Base-by-base conservation (phyloP, 768 basidiomycete species). In the Tylopilus plumbeoviolaceoides region DNA sequence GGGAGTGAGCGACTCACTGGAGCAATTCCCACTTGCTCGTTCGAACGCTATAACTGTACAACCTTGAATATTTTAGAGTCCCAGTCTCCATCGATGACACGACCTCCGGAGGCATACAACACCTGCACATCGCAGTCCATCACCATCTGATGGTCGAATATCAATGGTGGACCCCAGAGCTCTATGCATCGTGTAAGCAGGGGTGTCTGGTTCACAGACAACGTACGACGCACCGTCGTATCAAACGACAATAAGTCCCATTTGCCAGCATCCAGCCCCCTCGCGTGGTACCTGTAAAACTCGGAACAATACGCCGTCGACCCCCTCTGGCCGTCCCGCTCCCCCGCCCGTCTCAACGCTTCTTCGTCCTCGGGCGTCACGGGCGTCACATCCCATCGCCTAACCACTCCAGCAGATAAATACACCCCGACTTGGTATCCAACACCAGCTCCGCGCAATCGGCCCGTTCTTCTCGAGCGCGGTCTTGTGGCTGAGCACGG, bases 111-210 rank as follows among this genome's bases (percentile, higher is more conserved):
- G 7, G 89, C 79, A 54, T 90, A 91, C 7, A 92, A 62, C 4
- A 83, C 79, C 63, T 89, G 88, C 0, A 78, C 70, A 5, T 85
- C 83, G 38, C 77, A 77, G 59, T 91, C 89, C 61, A 91, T 80
- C 30, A 73, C 84, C 82, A 91, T 87, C 68, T 89, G 87, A 59
- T 91, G 89, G 63, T 91, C 90, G 57, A 83, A 87, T 38, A 91
- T 72, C 31, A 89, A 70, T 1, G 84, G 83, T 1, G 89, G 89
- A 1, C 88, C 89, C 82, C 84, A 5, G 78, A 75, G 0, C 74
- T 65, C 89, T 89, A 36, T 10, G 17, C 42, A 21, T 17, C 27
- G 3, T 8, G 18, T 40, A 4, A 39, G 39, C 5, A 30, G 23
- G 23, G 8, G 11, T 30, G 30, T 7, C 36, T n/a, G 23, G 23